Base-by-base conservation (phyloP, 352 stramenopile genomes). In the Phytophthora idaei region DNA sequence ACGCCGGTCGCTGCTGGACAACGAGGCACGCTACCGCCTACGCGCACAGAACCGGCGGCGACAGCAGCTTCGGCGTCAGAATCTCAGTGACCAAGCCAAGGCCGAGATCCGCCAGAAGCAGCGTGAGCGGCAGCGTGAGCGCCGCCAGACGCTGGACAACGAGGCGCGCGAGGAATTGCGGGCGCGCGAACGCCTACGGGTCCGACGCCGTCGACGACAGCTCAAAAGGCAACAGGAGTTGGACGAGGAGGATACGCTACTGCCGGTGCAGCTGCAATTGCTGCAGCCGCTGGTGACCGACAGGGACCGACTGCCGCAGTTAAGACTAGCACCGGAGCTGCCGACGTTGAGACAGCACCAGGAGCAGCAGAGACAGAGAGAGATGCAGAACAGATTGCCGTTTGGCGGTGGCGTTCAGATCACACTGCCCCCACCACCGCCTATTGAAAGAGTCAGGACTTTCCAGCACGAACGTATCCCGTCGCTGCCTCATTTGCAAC, bases 11-110 rank as follows among this genome's bases (percentile, higher is more conserved):
- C 68, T 73, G 28, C 65, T 90, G 53, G 76, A 92, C 46, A 76
- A 77, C 31, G 53, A 44, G 14, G 61, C 73, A 6, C 73, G 69
- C 12, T 58, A 61, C 1, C 69, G 63, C 32, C 55, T 90, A 21
- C 81, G 85, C 15, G 74, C 87, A 44, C 80, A 90, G 64, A 93
- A 93, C 64, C 81, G 81, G 10, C 58, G 70, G 9, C 77, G 85
- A 0, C 85, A 93, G 67, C 71, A 86, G 56, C 55, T 81, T 32
- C 74, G 83, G 4, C 71, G 85, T 12, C 52, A 79, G 49, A 75
- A 63, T 25, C 57, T 92, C 55, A 90, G 68, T 15, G 72, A 85
- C 2, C 32, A 69, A 3, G 73, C 63, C 11, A 77, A 78, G 29
- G 49, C 68, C 5, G 55, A 77, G 31, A 72, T 79, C 9, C 71